Conservation (phyloP, 257 asterid species). For the Solanum clarkiae region DNA sequence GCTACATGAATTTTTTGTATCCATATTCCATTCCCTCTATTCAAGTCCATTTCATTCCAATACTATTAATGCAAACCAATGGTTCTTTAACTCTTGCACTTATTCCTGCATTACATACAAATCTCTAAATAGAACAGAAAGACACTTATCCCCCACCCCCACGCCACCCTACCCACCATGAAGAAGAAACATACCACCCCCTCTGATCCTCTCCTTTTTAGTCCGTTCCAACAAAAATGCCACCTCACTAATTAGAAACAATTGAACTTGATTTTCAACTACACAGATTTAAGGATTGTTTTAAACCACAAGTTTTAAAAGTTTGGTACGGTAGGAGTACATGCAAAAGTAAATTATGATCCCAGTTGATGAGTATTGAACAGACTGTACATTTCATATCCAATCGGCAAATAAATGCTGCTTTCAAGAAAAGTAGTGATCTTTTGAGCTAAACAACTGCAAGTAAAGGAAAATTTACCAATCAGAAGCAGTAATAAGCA, state of each 20-base stretch:
- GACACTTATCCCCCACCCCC: not conserved
- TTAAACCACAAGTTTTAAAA: too few relatives aligned
- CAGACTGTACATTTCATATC: not conserved
- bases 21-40: not conserved
- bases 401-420: not conserved
- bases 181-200: not conserved
- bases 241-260: too few relatives aligned
- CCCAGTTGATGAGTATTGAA: not conserved
- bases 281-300: too few relatives aligned
- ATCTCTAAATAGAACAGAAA: not conserved
- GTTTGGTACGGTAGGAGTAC: too few relatives aligned
- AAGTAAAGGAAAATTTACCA: constrained; percentile 33
- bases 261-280: too few relatives aligned
- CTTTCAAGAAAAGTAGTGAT: not conserved
- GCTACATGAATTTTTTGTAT: not conserved
- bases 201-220: too few relatives aligned
- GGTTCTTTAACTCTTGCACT: not conserved
- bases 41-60: not conserved
- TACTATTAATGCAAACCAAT: not conserved
- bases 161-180: not conserved
- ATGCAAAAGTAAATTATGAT: not conserved
- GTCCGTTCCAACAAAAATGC: too few relatives aligned
- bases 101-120: not conserved
- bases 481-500: constrained; percentile 78
- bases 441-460: not conserved